Base-by-base conservation (phyloP, 768 basidiomycete species). In the Tulasnella sp. region DNA sequence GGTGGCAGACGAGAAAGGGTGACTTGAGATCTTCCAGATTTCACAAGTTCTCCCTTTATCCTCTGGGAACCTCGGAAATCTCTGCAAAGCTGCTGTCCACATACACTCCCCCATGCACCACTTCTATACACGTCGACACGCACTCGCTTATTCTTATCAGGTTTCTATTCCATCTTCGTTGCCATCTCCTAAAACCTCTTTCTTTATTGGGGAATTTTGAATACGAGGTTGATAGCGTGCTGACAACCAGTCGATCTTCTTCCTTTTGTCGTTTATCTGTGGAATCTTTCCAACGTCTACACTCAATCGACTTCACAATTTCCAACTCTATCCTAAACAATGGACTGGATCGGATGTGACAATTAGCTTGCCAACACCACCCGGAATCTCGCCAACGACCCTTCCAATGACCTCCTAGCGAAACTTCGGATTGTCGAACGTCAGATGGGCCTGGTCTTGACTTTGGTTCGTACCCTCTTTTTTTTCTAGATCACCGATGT, bases 391-490 rank as follows among this genome's bases (percentile, higher is more conserved):
- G 87, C 89, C 73, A 89, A 91, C 77, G 86, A 89, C 70, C 95
- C 95, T 0, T 93, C 97, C 81, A 88, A 92, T 78, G 85, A 86
- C 72, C 87, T 98, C 81, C 84, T 98, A 38, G 86, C 87, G 71
- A 90, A 91, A 72, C 84, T 99, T 37, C 87, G 96, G 45, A 86
- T 89, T 7, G 85, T 99, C 67, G 97, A 99, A 81, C 89, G 92
- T 82, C 97, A 97, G 83, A 95, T 99, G 92, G 94, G 93, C 9
- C 86, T 99, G 74, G 96, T 98, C 0, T 84, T 98, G 82, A 99
- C 96, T 0, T 84, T 99, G 83, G 96, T 96, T 81, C 79, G 89
- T 84, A 19, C 38, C 54, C 39, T 67, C 1, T 52, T 37, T 64
- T 31, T 67, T 14, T 38, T 34, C 75, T 12, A 69, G 36, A 69